Evolutionary conservation across 169 alveolate species (phyloP), one percentile per base, ranked within the genome.

Genomic region (Plasmodium vinckei): DNA sequence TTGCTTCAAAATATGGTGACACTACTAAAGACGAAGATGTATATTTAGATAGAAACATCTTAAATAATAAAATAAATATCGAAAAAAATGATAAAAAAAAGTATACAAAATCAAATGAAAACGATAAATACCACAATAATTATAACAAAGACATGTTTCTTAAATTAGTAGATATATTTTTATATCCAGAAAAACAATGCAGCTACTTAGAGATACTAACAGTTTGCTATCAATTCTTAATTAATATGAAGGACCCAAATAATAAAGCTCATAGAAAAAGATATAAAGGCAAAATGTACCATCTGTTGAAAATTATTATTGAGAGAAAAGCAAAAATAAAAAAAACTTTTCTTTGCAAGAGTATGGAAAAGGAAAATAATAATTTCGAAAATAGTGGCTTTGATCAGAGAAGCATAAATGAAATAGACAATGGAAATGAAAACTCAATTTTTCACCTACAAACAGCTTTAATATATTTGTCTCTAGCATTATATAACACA

Each of bases 191-290:
- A 27, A 70, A 60, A 60, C 54, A 27, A 54, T 71, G 87, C 21
- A 63, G 82, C 46, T 70, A 69, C 71, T 44, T 86, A 12, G 91
- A 86, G 54, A 73, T 71, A 5, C 65, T 86, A 56, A 86, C 75
- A 27, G 46, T 63, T 10, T 86, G 91, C 57, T 86, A 86, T 59
- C 70, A 71, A 46, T 86, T 70, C 54, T 27, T 86, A 64, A 42
- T 19, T 57, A 69, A 70, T 39, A 69, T 86, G 25, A 86, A 86
- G 70, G 75, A 60, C 9, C 15, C 25, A 17, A 65, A 86, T 46
- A 47, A 39, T 27, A 71, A 46, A 60, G 42, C 0, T 25, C 49
- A 25, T 1, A 86, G 65, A 53, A 71, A 57, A 12, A 21, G 15
- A 82, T n/a, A 10, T 19, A 53, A 67, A 53, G 42, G 69, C 9